phyloP scores from a whole-genome alignment of 139 green algal genomes.

The Pedinophyceae sp. region DNA sequence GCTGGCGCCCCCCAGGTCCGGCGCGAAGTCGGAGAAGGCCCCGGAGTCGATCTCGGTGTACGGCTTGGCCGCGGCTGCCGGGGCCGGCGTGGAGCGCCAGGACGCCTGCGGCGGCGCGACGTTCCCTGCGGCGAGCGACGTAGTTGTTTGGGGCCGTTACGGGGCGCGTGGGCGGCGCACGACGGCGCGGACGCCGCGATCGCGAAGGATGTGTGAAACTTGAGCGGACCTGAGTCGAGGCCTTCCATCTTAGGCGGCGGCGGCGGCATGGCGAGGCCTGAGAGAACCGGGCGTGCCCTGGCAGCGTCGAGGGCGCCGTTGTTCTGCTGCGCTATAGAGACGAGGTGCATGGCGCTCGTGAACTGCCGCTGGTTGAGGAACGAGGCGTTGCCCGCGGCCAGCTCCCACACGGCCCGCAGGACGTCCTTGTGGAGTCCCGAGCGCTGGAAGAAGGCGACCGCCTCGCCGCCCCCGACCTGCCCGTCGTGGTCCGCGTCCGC shows the following conservation, averaged over 20 bases:
- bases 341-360: conserved; percentile 13
- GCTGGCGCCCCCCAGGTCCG: too few species aligned
- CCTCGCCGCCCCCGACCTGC: conserved; percentile 9
- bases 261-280: background rate
- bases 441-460: conserved; percentile 12
- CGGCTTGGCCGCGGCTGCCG: too few species aligned
- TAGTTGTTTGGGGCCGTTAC: background rate
- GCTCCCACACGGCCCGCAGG: conserved; percentile 11
- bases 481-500: conserved; percentile 10
- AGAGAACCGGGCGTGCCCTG: background rate
- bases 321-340: conserved; percentile 11
- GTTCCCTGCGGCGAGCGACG: background rate
- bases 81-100: background rate
- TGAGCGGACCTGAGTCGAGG: too few species aligned
- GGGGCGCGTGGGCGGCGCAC: too few species aligned
- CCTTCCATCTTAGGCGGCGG: background rate
- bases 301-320: background rate
- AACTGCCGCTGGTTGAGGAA: conserved; percentile 13
- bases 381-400: too few species aligned
- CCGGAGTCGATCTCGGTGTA: too few species aligned
- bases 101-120: background rate
- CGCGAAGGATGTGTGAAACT: too few species aligned
- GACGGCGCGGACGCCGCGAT: too few species aligned
- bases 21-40: too few species aligned
- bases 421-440: conserved; percentile 8